Evolutionary conservation across 305 asterid genomes (phyloP).

Genomic region (Andrographis paniculata): DNA sequence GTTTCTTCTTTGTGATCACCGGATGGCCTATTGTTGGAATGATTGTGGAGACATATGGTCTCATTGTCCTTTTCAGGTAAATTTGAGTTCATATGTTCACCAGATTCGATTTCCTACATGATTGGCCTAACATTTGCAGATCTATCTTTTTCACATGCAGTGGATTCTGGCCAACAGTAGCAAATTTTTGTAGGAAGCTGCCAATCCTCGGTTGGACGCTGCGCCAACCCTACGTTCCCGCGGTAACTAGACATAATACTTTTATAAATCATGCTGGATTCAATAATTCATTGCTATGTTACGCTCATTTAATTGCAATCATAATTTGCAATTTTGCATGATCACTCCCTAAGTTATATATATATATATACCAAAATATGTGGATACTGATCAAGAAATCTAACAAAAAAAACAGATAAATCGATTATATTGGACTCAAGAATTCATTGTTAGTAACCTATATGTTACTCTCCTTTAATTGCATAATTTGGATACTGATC

Average conservation of each 20-base stretch:
- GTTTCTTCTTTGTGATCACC: slow-evolving; percentile 47
- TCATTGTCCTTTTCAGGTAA: slow-evolving; percentile 56
- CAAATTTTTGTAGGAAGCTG: slow-evolving; percentile 43
- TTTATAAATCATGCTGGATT: no score
- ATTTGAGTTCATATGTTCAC: background rate
- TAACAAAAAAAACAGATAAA: no score
- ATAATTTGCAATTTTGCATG: no score
- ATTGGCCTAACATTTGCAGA: slow-evolving; percentile 12
- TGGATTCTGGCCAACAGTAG: slow-evolving; percentile 53
- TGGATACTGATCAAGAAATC: no score
- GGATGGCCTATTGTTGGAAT: slow-evolving; percentile 65
- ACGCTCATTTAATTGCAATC: no score
- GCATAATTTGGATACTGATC: background rate
- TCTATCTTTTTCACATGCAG: slow-evolving; percentile 25
- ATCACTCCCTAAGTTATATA: no score
- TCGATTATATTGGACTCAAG: no score
- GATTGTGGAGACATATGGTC: slow-evolving; percentile 58
- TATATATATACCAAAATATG: no score
- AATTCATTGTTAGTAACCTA: no score
- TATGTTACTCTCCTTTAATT: no score
- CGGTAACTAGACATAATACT: no score
- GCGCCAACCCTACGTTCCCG: slow-evolving; percentile 32
- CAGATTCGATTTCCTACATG: slow-evolving; percentile 1
- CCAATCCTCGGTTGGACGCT: slow-evolving; percentile 48
- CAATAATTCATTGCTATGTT: no score